Base-by-base conservation (phyloP, 108 stramenopile species). In the Nitzschia sp. region DNA sequence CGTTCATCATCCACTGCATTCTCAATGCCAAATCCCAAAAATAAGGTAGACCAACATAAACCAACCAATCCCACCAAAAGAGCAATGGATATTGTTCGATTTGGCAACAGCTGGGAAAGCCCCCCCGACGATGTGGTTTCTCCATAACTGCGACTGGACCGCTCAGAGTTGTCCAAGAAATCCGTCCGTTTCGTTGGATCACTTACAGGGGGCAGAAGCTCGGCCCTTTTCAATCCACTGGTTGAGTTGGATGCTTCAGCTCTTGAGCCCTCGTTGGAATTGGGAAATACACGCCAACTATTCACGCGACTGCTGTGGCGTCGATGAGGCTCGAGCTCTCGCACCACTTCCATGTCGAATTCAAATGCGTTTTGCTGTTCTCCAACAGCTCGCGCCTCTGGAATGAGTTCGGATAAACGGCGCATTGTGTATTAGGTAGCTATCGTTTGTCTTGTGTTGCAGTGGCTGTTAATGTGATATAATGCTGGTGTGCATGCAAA, bases 1-100 rank as follows among this genome's bases (percentile, higher is more conserved):
- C 43, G 17, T 57, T 64, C 22, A 14, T 61, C 41, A 19, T 44
- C 17, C 7, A 37, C 17, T 8, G 71, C 53, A 17, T 20, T 29
- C 41, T 48, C 19, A 29, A 64, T 64, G 22, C 71, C 71, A 9
- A 64, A 37, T 14, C 51, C 50, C 15, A 65, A 10, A 56, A 72
- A 72, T 14, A 67, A 15, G 17, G 40, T 38, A 7, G 53, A 42
- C 17, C 44, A 51, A 7, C 40, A 8, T 15, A 39, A n/a, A 10
- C 66, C 66, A 20, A 67, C 10, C 3, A 55, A 3, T 9, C n/a
- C 66, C 5, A 67, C 41, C 21, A 62, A 10, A 9, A 38, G 1
- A n/a, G 61, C 14, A 17, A 48, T 3, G 46, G 17, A 15, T 48
- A 48, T 48, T 5, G 46, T 48, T 17, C 46, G 46, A 6, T 48